These are phyloP conservation scores for Fonsecaea erecta DNA, from an alignment of 2,329 filamentous ascomycete genomes.

Conservation along the genomic window DNA sequence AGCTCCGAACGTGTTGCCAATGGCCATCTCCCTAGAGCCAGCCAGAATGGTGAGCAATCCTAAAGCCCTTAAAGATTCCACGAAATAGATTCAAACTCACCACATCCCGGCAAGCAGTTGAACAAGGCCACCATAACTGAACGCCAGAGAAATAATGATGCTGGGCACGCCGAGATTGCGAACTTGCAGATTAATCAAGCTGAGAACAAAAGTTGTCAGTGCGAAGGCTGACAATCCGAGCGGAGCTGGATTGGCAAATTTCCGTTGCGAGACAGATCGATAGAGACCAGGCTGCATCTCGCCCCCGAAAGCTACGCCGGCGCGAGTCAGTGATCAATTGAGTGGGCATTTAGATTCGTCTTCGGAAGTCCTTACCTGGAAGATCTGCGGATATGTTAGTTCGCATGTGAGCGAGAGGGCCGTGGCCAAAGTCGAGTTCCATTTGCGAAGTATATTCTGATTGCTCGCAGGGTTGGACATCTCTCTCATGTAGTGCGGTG, in stretches of 20 bases:
- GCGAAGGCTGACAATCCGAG: constrained; percentile 79
- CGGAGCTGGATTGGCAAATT: constrained; percentile 79
- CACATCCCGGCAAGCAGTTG: constrained; percentile 86
- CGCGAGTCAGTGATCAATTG: too few species aligned
- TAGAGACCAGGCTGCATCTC: constrained; percentile 74
- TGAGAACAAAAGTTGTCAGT: constrained; percentile 80
- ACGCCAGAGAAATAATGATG: constrained; percentile 70
- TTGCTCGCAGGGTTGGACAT: too few species aligned
- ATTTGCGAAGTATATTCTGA: too few species aligned
- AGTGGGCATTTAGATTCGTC: too few species aligned
- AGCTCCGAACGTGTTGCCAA: constrained; percentile 83
- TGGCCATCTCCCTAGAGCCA: constrained; percentile 74
- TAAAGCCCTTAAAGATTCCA: too few species aligned
- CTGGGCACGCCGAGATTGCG: constrained; percentile 65
- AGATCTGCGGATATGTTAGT: constrained; percentile 42
- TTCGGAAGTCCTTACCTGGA: too few species aligned
- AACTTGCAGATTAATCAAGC: constrained; percentile 71
- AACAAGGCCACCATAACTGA: constrained; percentile 76
- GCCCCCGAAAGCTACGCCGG: constrained; percentile 64
- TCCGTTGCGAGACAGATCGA: constrained; percentile 66
- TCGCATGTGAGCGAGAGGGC: constrained; percentile 57
- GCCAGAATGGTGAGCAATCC: background rate
- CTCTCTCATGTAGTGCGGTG: too few species aligned
- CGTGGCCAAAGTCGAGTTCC: constrained; percentile 49
- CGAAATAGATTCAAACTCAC: constrained; percentile 53